Evolutionary conservation across 345 rosid genomes (phyloP), one percentile per base, ranked within the genome.

Genomic region (Litchi chinensis): DNA sequence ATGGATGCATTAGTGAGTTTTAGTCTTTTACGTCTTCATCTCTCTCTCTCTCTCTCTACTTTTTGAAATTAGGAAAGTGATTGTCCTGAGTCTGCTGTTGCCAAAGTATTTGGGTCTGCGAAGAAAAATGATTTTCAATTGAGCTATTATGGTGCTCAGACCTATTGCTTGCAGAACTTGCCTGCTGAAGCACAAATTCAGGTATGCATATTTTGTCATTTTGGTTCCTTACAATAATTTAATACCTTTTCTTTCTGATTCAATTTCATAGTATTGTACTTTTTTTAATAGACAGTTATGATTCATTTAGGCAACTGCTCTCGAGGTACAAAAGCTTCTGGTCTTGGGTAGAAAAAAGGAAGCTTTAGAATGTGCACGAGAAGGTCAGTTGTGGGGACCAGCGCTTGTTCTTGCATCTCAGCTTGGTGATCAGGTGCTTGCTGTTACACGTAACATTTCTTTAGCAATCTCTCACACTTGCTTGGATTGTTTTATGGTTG

Each of bases 311-410:
- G 87, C 79, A 75, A 84, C 85, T 74, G 85, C 86, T 70, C 78
- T 83, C 1, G 86, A 83, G 83, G 88, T 83, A 44, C 86, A 86
- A 68, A 79, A 75, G 76, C 86, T 86, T 77, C 86, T 86, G 13
- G 85, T 86, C 73, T 81, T 86, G 66, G 88, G 88, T 74, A 79
- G 86, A 46, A 86, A 81, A 79, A 77, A 37, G 46, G 86, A 86
- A 65, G 88, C 88, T 77, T 32, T 86, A 56, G 70, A 74, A 50
- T 77, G 76, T 81, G 88, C 88, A 71, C 82, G 80, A 73, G 85
- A 79, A 68, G 88, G 88, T 67, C 81, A 81, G 63, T 67, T 86
- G 76, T 86, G 88, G 88, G 88, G 88, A 77, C 88, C 82, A 10
- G 86, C 88, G 0, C 86, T 86, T 68, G 82, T 86, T 48, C 85